A percentile compares a stretch with the other conserved stretches of the same genome.
phyloP scores from a whole-genome alignment of 768 basidiomycete genomes.

The Heimioporus sp. region DNA sequence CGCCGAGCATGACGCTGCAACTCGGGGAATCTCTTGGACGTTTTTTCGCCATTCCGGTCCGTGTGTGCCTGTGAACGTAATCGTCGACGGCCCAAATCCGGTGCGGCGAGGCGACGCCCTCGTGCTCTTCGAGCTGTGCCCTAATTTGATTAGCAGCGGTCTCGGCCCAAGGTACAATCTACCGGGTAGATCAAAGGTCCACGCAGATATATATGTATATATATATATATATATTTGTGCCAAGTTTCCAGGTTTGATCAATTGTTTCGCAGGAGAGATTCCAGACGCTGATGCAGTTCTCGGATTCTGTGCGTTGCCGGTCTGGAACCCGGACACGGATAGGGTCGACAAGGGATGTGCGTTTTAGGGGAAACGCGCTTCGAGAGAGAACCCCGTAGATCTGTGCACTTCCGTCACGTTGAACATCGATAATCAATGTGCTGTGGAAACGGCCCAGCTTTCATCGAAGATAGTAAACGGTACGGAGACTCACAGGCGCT shows the following conservation, averaged over 20 bases:
- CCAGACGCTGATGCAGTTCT: constrained; percentile 97
- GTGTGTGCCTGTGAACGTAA: constrained; percentile 11
- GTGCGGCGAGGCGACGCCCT: constrained; percentile 73
- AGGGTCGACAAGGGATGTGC: constrained; percentile 70
- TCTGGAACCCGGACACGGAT: constrained; percentile 94
- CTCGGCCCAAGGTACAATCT: constrained; percentile 59
- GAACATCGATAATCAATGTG: constrained; percentile 4
- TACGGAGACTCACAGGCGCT: constrained; percentile 73
- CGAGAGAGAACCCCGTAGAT: constrained; percentile 59
- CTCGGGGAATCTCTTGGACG: constrained; percentile 65
- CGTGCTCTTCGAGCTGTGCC: constrained; percentile 88
- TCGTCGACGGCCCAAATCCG: constrained; percentile 59
- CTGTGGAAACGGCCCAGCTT: constrained; percentile 10
- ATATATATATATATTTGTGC: constrained; percentile 67
- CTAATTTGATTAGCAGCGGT: constrained; percentile 84
- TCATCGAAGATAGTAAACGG: background rate
- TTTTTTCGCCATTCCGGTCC: constrained; percentile 42
- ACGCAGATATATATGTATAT: constrained; percentile 63
- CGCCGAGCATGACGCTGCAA: constrained; percentile 83
- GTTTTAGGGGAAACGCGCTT: constrained; percentile 52
- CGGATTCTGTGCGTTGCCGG: constrained; percentile 87
- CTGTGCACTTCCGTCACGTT: constrained; percentile 38
- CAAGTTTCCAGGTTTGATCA: constrained; percentile 85
- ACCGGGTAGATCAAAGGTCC: constrained; percentile 85
- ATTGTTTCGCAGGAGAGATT: constrained; percentile 86